Evolutionary conservation across 345 rosid species (phyloP).

Genomic region (Cardiospermum halicacabum): DNA sequence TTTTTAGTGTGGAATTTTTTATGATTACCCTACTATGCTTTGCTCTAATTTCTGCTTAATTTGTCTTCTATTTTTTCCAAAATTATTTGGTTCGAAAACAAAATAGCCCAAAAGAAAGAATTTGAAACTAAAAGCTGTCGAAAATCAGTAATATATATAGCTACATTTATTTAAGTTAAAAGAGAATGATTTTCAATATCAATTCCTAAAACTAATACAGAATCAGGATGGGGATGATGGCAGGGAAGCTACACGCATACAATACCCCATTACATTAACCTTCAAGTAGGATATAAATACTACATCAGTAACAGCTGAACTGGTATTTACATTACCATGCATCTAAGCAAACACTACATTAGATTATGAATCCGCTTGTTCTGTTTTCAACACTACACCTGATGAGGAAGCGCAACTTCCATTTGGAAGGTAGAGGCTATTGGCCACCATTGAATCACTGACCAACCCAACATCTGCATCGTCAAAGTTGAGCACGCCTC

Average conservation of each 20-base stretch:
- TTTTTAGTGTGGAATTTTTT: neutral
- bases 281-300: neutral
- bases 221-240: conserved; percentile 4
- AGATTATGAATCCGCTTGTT: conserved; percentile 32
- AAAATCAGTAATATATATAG: too few relatives aligned
- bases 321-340: conserved; percentile 27
- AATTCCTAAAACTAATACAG: neutral
- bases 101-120: too few relatives aligned
- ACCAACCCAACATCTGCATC: conserved; percentile 81
- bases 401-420: conserved; percentile 41
- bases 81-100: too few relatives aligned
- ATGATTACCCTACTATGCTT: neutral
- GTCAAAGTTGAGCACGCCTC: conserved; percentile 73
- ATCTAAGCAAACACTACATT: neutral
- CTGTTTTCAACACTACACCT: conserved; percentile 28
- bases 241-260: conserved; percentile 32
- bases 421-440: conserved; percentile 71
- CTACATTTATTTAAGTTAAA: neutral
- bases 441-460: conserved; percentile 92
- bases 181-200: neutral
- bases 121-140: too few relatives aligned
- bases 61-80: too few relatives aligned
- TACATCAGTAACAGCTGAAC: neutral
- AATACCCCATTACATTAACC: conserved; percentile 14
- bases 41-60: neutral